Evolutionary conservation across 2,329 filamentous ascomycete species (phyloP), one percentile per base, ranked within the genome.

Genomic region (Curvularia hawaiiensis): DNA sequence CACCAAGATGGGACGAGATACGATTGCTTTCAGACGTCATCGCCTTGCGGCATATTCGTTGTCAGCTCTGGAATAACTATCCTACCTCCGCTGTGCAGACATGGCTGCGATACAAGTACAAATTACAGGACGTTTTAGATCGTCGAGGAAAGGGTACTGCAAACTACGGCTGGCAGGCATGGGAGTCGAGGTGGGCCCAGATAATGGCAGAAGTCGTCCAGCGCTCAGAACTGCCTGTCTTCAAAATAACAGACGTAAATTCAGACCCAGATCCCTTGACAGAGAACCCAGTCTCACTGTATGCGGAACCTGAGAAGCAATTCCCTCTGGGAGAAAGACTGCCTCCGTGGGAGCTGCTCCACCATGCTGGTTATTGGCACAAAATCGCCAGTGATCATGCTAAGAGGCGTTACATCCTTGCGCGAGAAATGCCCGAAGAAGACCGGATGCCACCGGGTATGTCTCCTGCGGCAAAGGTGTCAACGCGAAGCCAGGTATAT

Each of bases 131-230:
- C 66, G 85, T 97, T 51, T 81, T 97, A 16, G 91, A 97, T 70
- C 85, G 90, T 18, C 87, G 90, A 64, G 93, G 92, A 4, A 91
- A 91, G 66, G 94, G 94, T 0, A 92, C 91, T 3, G 86, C 87
- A 31, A 96, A 91, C 64, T 98, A 98, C 74, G 91, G 92, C 6
- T 98, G 93, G 91, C 86, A 92, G 69, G 93, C 94, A 2, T 99
- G 94, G 93, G 90, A 97, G 77, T 88, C 91, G 40, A 85, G 90
- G 54, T 89, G 86, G 87, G 83, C 85, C 16, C 79, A 80, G 59
- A 77, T 83, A 28, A 88, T 89, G 83, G 85, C 84, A 4, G 79
- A 89, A 59, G 75, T 87, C 5, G 82, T 88, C 18, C 78, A 80
- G 44, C 79, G 81, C 50, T 81, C 83, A 24, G 78, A 82, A 18